Conservation (phyloP, 495 filamentous ascomycete species). For the Lasiosphaeris hirsuta region DNA sequence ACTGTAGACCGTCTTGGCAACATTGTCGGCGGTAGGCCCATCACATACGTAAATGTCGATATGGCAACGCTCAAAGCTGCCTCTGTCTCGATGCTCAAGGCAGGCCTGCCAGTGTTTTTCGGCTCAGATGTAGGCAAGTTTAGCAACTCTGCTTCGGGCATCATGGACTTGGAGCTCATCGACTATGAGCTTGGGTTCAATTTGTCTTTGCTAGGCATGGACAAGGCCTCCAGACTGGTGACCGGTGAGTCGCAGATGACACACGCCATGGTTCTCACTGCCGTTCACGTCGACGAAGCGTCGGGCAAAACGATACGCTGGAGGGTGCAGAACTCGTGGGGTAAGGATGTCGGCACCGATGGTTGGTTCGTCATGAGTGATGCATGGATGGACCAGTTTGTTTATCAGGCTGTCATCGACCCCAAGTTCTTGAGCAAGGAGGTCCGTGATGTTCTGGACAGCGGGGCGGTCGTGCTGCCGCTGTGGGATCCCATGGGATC, state of each 20-base stretch:
- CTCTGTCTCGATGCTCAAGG: conserved; percentile 70
- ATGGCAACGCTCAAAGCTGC: conserved; percentile 68
- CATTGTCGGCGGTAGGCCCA: conserved; percentile 63
- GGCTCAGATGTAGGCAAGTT: conserved; percentile 85
- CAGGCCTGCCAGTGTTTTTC: conserved; percentile 80
- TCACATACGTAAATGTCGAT: conserved; percentile 79
- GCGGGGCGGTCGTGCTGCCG: conserved; percentile 66
- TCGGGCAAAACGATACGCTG: conserved; percentile 64
- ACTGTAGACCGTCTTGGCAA: conserved; percentile 78
- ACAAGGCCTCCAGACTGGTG: conserved; percentile 66
- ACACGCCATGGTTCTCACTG: conserved; percentile 87
- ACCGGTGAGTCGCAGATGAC: conserved; percentile 78
- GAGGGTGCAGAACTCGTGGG: conserved; percentile 87
- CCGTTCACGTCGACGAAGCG: conserved; percentile 65
- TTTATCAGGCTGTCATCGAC: conserved; percentile 84
- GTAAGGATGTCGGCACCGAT: conserved; percentile 58
- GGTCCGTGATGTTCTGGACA: conserved; percentile 63
- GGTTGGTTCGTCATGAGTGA: conserved; percentile 89
- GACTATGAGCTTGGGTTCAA: conserved; percentile 80
- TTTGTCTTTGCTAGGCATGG: conserved; percentile 59
- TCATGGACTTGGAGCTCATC: conserved; percentile 71
- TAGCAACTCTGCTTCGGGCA: conserved; percentile 57
- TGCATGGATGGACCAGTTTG: conserved; percentile 80
- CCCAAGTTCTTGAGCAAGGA: conserved; percentile 62
- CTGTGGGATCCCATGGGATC: conserved; percentile 89